A percentile compares a stretch with the other conserved stretches of the same genome.
Evolutionary conservation across 2,329 filamentous ascomycete species (phyloP).

Genomic region (Claviceps maximensis): DNA sequence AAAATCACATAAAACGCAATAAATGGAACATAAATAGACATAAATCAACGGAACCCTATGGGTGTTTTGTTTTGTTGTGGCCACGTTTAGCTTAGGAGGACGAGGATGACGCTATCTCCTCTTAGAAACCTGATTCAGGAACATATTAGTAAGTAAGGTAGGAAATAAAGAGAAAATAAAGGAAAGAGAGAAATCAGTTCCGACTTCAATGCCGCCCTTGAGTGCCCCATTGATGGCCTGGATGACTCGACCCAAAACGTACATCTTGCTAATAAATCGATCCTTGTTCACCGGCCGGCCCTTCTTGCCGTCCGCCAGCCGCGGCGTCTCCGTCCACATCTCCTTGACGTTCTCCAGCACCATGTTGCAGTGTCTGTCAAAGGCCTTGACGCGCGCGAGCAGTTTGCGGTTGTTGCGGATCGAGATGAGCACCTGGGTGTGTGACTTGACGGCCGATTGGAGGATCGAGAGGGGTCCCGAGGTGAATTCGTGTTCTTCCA

Average conservation of each 20-base stretch:
- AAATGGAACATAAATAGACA: neutral
- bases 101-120: slow-evolving; percentile 78
- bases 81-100: slow-evolving; percentile 55
- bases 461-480: slow-evolving; percentile 65
- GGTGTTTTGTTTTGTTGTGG: neutral
- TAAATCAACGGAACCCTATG: neutral
- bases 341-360: slow-evolving; percentile 86
- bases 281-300: slow-evolving; percentile 93
- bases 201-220: no score
- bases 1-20: neutral
- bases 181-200: no score
- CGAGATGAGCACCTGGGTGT: slow-evolving; percentile 92
- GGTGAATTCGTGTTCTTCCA: slow-evolving; percentile 44
- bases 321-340: slow-evolving; percentile 97
- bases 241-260: no score
- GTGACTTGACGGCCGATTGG: slow-evolving; percentile 87
- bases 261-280: slow-evolving; percentile 96
- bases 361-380: slow-evolving; percentile 99
- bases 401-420: slow-evolving; percentile 98
- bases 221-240: no score
- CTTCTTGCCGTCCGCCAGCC: slow-evolving; percentile 72
- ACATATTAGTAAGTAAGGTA: no score
- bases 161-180: no score
- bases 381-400: slow-evolving; percentile 92
- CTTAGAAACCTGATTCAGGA: slow-evolving; percentile 72